Base-by-base conservation (phyloP, 2,329 filamentous ascomycete species). In the Epichloe scottii region DNA sequence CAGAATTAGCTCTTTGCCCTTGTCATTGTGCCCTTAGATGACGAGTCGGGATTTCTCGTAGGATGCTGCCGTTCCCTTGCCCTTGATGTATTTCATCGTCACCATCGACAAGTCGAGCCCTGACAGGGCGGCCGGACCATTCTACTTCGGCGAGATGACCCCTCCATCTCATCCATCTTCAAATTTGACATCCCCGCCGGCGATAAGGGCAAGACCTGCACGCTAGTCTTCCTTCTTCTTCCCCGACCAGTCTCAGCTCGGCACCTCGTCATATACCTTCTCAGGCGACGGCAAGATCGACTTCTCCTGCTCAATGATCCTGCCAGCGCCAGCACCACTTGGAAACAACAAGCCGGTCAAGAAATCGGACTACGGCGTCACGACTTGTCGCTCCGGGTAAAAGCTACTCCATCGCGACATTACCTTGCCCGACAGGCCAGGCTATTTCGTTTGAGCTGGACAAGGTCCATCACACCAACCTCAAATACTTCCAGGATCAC, bases 401-500 rank as follows among this genome's bases (percentile, higher is more conserved):
- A 55, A 71, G 71, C 30, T 79, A 78, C 53, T 65, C 70, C 41
- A 68, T 84, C 46, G 65, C 68, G 7, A 76, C 69, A 8, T 79
- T 79, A 58, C 59, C 65, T 14, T 85, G 81, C 58, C 72, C 74
- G 0, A 75, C 72, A 45, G 78, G 77, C 2, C 49, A 75, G 61
- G 68, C 68, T 17, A 63, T 84, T 17, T 67, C 66, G 2, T 77
- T 74, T 57, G 68, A 78, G 67, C 70, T 85, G 57, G 71, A 66
- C 45, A 54, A 54, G 48, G 23, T 66, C 66, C 5, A 76, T 3
- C 67, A 67, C 55, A 79, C 79, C 39, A 60, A 68, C 46, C 63
- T 85, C 39, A 65, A 75, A 51, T 86, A 76, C 65, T 83, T 85
- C 68, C 73, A 87, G 66, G 79, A 85, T 61, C 82, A 69, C 57